Percentiles rank a stretch among this genome's conserved stretches.
Conservation (phyloP, 441 rosid species). For the Populus hybrid region DNA sequence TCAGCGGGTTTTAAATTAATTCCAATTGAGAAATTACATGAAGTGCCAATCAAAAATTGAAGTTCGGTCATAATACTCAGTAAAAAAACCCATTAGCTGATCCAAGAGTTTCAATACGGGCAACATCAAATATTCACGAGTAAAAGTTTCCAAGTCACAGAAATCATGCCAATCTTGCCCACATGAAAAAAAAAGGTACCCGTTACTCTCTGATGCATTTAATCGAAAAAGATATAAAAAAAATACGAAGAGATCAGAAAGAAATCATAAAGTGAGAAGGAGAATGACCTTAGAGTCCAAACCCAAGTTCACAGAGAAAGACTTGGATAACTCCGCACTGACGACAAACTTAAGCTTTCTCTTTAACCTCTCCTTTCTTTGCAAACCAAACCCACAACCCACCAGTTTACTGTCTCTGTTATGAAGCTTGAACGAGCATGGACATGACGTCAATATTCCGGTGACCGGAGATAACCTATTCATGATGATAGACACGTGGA, state of each 20-base stretch:
- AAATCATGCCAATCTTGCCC: neutral
- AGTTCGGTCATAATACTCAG: neutral
- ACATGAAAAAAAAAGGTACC: neutral
- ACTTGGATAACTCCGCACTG: slow-evolving; percentile 57
- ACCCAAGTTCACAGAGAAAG: slow-evolving; percentile 53
- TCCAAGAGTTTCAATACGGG: neutral
- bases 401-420: slow-evolving; percentile 16
- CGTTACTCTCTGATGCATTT: slow-evolving; percentile 15
- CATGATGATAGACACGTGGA: slow-evolving; percentile 52
- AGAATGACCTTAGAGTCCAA: slow-evolving; percentile 68
- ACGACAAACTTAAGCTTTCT: slow-evolving; percentile 46
- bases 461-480: slow-evolving; percentile 45
- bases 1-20: neutral
- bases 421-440: slow-evolving; percentile 24
- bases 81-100: neutral
- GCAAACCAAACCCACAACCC: slow-evolving; percentile 36
- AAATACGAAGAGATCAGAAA: neutral
- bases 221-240: slow-evolving; percentile 20
- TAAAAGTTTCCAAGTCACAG: neutral
- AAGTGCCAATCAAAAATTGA: neutral
- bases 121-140: neutral
- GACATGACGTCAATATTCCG: slow-evolving; percentile 33
- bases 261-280: neutral
- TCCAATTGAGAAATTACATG: neutral
- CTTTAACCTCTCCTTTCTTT: slow-evolving; percentile 31